Base-by-base conservation (phyloP, 164 flowering plant genomes). In the Nymphaea colorata region DNA sequence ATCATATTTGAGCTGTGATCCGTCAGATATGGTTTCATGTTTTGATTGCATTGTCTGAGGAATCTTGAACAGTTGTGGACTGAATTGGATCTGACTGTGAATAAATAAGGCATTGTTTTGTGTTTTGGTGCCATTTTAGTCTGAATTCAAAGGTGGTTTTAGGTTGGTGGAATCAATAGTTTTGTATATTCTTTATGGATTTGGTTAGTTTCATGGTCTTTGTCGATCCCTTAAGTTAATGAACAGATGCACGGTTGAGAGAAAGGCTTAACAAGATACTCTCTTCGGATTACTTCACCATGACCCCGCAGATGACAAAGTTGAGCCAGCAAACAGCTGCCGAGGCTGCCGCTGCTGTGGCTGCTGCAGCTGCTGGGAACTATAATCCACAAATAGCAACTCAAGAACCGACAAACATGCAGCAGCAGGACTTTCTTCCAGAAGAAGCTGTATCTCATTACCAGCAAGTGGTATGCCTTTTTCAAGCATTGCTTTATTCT, bases 281-380 rank as follows among this genome's bases (percentile, higher is more conserved):
- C 86, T 79, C 86, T 41, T 92, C 94, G 3, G 94, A 90, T 59
- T 95, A 90, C 74, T 82, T 82, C 70, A 92, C 91, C 12, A 84
- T 85, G 4, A 80, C 87, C 4, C 99, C 99, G 1, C 90, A 87
- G 80, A 88, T 92, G 82, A 87, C 79, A 68, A 41, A 17, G 36
- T 41, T 61, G 42, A 61, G 64, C 42, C 64, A 61, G 64, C 64
- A 61, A 61, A 17, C 64, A 17, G 64, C 64, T 17, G 64, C 42
- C 7, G 64, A 61, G 64, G 64, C 64, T 17, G 86, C 87, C 64
- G 83, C 95, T 0, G 87, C 79, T 53, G 95, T 90, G 51, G 83
- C 86, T 67, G 92, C 85, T 18, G 90, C 86, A 4, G 91, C 91
- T 67, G 91, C 91, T 57, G 91, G 82, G 11, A 85, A 76, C 62